Evolutionary conservation across 352 stramenopile species (phyloP).

Genomic region (Blastocystis sp.): DNA sequence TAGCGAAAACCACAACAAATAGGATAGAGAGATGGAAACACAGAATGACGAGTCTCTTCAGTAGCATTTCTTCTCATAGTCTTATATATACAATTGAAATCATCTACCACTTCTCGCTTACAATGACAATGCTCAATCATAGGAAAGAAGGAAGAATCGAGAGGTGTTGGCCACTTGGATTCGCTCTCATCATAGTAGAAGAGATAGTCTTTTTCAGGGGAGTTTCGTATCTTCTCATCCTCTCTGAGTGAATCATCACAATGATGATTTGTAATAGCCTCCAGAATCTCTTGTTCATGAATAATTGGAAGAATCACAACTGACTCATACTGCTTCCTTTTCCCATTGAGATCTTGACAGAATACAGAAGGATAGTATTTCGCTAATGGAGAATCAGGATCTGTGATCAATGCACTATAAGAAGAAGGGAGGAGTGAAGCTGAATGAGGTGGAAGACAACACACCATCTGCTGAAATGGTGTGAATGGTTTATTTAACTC

Average conservation of each 20-base stretch:
- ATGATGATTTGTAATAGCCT: slow-evolving; percentile 71
- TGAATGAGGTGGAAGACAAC: slow-evolving; percentile 88
- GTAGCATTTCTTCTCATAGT: neutral
- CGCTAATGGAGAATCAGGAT: slow-evolving; percentile 88
- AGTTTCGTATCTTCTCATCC: slow-evolving; percentile 69
- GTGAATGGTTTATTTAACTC: slow-evolving; percentile 84
- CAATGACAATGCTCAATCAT: slow-evolving; percentile 14
- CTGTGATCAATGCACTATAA: slow-evolving; percentile 87
- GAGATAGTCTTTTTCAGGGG: slow-evolving; percentile 50
- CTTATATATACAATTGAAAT: neutral
- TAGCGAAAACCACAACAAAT: neutral
- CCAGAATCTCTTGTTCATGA: slow-evolving; percentile 87
- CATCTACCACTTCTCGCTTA: neutral
- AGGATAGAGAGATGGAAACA: neutral
- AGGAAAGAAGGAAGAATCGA: neutral
- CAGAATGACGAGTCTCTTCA: neutral
- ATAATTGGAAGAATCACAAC: slow-evolving; percentile 98
- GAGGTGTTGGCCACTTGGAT: neutral
- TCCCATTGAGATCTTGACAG: slow-evolving; percentile 93
- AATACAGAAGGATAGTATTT: slow-evolving; percentile 89
- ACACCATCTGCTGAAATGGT: slow-evolving; percentile 95
- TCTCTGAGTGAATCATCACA: slow-evolving; percentile 68
- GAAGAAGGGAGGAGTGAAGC: slow-evolving; percentile 88
- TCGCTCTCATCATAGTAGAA: slow-evolving; percentile 1
- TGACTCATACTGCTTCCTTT: slow-evolving; percentile 95